Base-by-base conservation (phyloP, 2,329 filamentous ascomycete species). In the Verticillium dahliae region DNA sequence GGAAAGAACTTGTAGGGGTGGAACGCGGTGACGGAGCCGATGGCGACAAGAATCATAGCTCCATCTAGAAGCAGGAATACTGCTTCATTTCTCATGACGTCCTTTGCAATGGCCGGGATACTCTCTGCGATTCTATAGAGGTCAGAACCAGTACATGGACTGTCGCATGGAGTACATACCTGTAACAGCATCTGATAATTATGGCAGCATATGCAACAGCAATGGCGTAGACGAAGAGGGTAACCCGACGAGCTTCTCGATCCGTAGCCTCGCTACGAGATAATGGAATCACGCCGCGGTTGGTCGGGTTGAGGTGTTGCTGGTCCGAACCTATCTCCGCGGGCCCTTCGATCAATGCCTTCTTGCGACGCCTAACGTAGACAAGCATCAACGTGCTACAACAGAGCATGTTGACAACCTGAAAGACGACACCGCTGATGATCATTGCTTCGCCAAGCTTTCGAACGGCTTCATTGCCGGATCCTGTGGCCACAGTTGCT, bases 391-490 rank as follows among this genome's bases (percentile, higher is more conserved):
- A 56, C 1, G 11, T n/a, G 1, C 63, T 68, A 7, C 68, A 70
- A 39, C 63, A 64, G 31, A 67, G 13, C 69, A 71, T 71, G 39
- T 70, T 70, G 34, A 60, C 68, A 2, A 71, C 66, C 38, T 70
- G 69, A 56, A 71, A 71, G 1, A 63, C 45, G 4, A 71, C 67
- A 27, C 69, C 69, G 10, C 62, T 67, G 6, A 69, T 61, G 2
- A 71, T 56, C 31, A 69, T 60, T n/a, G 57, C 60, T 11, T 65
- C 62, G 15, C 66, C 65, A 10, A 67, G 22, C 7, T 65, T 62
- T 2, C 60, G 45, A 2, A 65, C 58, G 2, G 57, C 41, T 56
- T 64, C 14, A 2, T 61, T 59, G 5, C 59, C 56, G 3, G 56
- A 61, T 1, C 60, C 61, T 15, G 55, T 22, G 31, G 62, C 64